Percentiles rank a stretch among this genome's conserved stretches.
phyloP scores from a whole-genome alignment of 2,329 filamentous ascomycete genomes.

The Leptodontidium sp. region DNA sequence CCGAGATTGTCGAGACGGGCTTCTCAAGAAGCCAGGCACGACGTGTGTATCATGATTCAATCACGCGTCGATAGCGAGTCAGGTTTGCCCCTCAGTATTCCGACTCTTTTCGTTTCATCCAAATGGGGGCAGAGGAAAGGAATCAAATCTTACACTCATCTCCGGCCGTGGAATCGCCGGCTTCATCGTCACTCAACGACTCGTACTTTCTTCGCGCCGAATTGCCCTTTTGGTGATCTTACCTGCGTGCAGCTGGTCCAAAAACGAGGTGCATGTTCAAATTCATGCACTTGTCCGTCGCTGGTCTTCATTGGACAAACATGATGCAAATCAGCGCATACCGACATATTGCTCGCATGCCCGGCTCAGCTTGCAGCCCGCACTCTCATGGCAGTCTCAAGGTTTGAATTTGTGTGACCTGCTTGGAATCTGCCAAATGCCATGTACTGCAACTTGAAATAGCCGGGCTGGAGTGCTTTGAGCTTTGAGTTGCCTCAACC shows the following conservation, averaged over 20 bases:
- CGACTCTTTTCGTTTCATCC: slow-evolving; percentile 32
- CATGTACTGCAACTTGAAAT: slow-evolving; percentile 7
- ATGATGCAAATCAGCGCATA: slow-evolving; percentile 35
- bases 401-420: slow-evolving; percentile 17
- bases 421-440: slow-evolving; percentile 4
- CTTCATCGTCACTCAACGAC: slow-evolving; percentile 24
- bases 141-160: background rate
- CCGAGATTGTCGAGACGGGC: slow-evolving; percentile 18
- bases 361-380: slow-evolving; percentile 23
- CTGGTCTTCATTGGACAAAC: slow-evolving; percentile 16
- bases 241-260: slow-evolving; percentile 28
- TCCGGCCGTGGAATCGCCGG: slow-evolving; percentile 22
- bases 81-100: slow-evolving; percentile 32
- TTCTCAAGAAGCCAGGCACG: slow-evolving; percentile 30
- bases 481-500: background rate
- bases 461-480: slow-evolving; percentile 14
- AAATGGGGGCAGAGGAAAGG: slow-evolving; percentile 6
- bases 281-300: slow-evolving; percentile 42
- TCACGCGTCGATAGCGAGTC: slow-evolving; percentile 24
- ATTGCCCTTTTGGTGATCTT: slow-evolving; percentile 29
- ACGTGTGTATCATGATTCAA: slow-evolving; percentile 29
- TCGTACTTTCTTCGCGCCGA: slow-evolving; percentile 17
- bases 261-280: slow-evolving; percentile 37
- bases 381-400: slow-evolving; percentile 17
- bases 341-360: slow-evolving; percentile 30